These are phyloP conservation scores for Carex pumila DNA, from an alignment of 176 grass and related monocot species.

Conservation along the genomic window DNA sequence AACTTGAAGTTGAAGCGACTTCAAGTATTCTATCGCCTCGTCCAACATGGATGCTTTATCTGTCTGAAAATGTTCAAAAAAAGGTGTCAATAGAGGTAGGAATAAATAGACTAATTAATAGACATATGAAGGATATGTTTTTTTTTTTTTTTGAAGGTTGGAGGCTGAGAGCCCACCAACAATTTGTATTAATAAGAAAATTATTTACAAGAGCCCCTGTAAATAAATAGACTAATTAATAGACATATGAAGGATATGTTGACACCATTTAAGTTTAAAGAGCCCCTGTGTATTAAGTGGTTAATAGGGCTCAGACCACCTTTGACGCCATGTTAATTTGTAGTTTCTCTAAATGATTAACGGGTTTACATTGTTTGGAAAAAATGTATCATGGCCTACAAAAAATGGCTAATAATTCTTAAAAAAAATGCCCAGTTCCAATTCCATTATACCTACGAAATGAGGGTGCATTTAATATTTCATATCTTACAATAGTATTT, in stretches of 20 bases:
- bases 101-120: background rate
- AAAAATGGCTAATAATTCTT: background rate
- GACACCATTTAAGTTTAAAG: background rate
- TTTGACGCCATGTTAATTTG: background rate
- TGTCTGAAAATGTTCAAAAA: slow-evolving; percentile 24
- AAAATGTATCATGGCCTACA: background rate
- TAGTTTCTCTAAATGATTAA: background rate
- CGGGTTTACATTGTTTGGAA: background rate
- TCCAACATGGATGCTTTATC: slow-evolving; percentile 98
- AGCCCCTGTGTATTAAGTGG: background rate
- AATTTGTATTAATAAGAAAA: too few relatives aligned
- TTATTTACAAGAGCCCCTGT: too few relatives aligned
- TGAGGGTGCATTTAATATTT: background rate
- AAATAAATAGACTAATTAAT: background rate
- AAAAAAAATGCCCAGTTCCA: background rate
- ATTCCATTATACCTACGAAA: too few relatives aligned
- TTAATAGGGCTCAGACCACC: background rate
- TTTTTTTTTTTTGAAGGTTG: too few relatives aligned
- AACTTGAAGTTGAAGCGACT: slow-evolving; percentile 85
- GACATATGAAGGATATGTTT: background rate
- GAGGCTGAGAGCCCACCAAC: too few relatives aligned
- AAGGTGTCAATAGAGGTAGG: background rate
- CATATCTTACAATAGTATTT: background rate
- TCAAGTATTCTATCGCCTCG: slow-evolving; percentile 94
- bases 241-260: background rate